phyloP scores from a whole-genome alignment of 257 asterid species.

The Ligustrum vulgare region DNA sequence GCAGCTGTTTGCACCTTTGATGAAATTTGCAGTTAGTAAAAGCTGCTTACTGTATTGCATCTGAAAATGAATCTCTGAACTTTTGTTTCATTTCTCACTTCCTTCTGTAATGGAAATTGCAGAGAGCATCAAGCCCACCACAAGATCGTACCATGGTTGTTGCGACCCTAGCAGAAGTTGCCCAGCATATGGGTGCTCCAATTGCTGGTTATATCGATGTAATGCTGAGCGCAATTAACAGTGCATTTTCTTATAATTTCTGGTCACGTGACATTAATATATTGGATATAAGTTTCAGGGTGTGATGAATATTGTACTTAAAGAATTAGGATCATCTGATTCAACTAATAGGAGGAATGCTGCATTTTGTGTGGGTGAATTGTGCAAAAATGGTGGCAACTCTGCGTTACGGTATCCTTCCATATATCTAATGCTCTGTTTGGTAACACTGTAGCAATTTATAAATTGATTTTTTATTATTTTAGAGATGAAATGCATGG shows the following conservation, averaged over 20 bases:
- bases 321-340: conserved; percentile 79
- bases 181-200: conserved; percentile 98
- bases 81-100: conserved; percentile 13
- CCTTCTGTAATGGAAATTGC: conserved; percentile 28
- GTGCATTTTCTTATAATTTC: not conserved
- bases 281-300: conserved; percentile 50
- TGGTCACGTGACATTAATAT: conserved; percentile 22
- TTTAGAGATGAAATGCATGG: too few species aligned
- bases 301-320: conserved; percentile 82
- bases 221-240: conserved; percentile 21
- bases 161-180: conserved; percentile 98
- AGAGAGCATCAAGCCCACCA: conserved; percentile 89
- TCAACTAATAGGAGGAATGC: conserved; percentile 95
- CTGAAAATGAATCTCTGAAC: not conserved
- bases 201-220: conserved; percentile 86
- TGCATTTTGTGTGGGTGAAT: conserved; percentile 96
- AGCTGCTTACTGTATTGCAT: conserved; percentile 17
- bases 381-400: conserved; percentile 94
- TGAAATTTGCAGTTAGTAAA: conserved; percentile 83
- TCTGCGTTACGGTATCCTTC: conserved; percentile 78
- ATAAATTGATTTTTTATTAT: too few species aligned
- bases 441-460: too few species aligned
- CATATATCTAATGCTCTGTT: not conserved
- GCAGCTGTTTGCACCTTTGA: conserved; percentile 76
- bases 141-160: conserved; percentile 98